Evolutionary conservation across 345 rosid species (phyloP), one percentile per base, ranked within the genome.

Genomic region (Eucalyptus rudis): DNA sequence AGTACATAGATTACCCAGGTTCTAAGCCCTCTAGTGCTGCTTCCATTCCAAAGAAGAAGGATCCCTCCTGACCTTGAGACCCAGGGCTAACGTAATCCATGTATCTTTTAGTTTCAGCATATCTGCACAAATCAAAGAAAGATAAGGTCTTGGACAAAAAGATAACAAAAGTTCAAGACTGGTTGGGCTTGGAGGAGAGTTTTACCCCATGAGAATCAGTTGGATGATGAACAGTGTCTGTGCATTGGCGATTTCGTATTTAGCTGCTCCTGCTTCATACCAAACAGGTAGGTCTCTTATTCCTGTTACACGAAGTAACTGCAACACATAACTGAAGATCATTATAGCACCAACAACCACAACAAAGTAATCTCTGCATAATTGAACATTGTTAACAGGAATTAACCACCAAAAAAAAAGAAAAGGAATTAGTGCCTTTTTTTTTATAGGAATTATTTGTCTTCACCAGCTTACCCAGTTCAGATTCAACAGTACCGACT

Each of bases 261-360:
- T 95, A 54, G 92, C 94, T 2, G 99, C 98, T 31, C 99, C 99
- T 27, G 99, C 99, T 94, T 96, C 97, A 84, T 94, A 96, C 99
- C 99, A 96, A 83, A 96, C 98, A 7, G 99, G 99, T 89, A 97
- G 90, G 79, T 95, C 86, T 50, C 91, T 90, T 88, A 95, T 90
- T 88, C 97, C 97, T 3, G 99, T 95, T 58, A 93, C 94, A 5
- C 99, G 96, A 27, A 96, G 97, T 43, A 97, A 88, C 98, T 97
- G 93, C 91, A 90, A 84, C n/a, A 66, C 36, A 66, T 49, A 31
- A 84, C 27, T 36, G 64, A 54, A 36, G 59, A 15, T 76, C 47
- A 76, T 20, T 20, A 40, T 40, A 87, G 40, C 27, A 59, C 33
- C 44, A 47, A 20, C 84, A 76, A 20, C 84, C 84, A 20, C 47